Evolutionary conservation across 257 asterid genomes (phyloP), one percentile per base, ranked within the genome.

Genomic region (Petrea volubilis): DNA sequence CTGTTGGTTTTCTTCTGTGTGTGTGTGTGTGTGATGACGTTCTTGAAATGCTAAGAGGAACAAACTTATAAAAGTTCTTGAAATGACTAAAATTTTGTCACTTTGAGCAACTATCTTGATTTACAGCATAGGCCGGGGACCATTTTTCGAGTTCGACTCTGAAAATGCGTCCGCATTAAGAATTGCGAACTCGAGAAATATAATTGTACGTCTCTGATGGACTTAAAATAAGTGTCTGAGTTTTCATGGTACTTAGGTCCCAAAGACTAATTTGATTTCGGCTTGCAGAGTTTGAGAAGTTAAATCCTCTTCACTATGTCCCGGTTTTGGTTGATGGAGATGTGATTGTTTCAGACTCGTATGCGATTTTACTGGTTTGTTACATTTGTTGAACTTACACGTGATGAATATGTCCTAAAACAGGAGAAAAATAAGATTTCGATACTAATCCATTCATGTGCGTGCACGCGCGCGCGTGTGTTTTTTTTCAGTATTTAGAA

Each of bases 281-380:
- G 44, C 14, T 53, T 71, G 76, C 89, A 91, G 96, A 89, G 67
- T 91, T 88, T 47, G 97, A 89, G 85, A 87, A 77, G 71, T n/a
- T 91, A 70, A 91, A 87, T 67, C 96, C 96, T 47, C 87, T 89
- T 40, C 89, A 73, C 47, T 88, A 46, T 65, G 97, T 91, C 64
- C 97, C 96, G 0, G 95, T 82, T 34, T 79, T 91, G 88, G 86
- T 89, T 49, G 96, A 91, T 72, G 92, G 87, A 40, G 94, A 89
- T 79, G 80, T 86, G 21, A 72, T 84, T 75, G 73, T 91, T 75
- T 84, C 95, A 6, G 96, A 91, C 78, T 91, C 97, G 2, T 87
- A 52, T 65, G 95, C 96, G 50, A 87, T 91, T 60, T 76, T 87
- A 59, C 74, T 87, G 92, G 97, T 88, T 75, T 7, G 92, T 82